Evolutionary conservation across 495 filamentous ascomycete genomes (phyloP).

Genomic region (Staphylotrichum longicolle): DNA sequence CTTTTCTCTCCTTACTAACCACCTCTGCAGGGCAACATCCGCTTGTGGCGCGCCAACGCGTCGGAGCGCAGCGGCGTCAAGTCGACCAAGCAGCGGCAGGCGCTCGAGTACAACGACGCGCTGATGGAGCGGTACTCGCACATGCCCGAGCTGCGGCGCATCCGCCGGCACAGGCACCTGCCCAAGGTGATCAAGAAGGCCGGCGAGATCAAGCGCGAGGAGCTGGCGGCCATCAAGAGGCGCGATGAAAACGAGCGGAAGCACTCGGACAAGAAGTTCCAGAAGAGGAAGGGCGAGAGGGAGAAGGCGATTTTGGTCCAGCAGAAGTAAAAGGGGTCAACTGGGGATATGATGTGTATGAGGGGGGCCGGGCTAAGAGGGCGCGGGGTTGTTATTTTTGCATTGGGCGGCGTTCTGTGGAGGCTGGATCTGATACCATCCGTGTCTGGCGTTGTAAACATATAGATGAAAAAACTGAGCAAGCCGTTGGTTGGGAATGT

Average conservation of each 20-base stretch:
- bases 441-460: constrained; percentile 23
- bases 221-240: constrained; percentile 80
- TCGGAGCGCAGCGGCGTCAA: constrained; percentile 82
- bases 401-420: constrained; percentile 30
- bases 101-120: constrained; percentile 88
- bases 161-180: constrained; percentile 84
- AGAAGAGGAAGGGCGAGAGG: constrained; percentile 74
- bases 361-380: neutral
- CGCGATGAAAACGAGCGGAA: constrained; percentile 91
- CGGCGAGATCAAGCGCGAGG: constrained; percentile 90
- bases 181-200: constrained; percentile 97
- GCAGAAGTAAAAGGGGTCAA: constrained; percentile 57
- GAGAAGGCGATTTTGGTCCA: constrained; percentile 86
- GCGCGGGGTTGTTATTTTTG: constrained; percentile 7
- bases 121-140: constrained; percentile 82
- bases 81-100: constrained; percentile 73
- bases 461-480: constrained; percentile 4
- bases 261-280: constrained; percentile 76
- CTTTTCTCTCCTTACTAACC: constrained; percentile 11
- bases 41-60: constrained; percentile 89
- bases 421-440: constrained; percentile 29
- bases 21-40: constrained; percentile 64
- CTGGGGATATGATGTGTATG: neutral
- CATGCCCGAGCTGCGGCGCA: constrained; percentile 93
- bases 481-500: neutral